phyloP scores from a whole-genome alignment of 306 rosid genomes.

The Trichosanthes cucumerina region DNA sequence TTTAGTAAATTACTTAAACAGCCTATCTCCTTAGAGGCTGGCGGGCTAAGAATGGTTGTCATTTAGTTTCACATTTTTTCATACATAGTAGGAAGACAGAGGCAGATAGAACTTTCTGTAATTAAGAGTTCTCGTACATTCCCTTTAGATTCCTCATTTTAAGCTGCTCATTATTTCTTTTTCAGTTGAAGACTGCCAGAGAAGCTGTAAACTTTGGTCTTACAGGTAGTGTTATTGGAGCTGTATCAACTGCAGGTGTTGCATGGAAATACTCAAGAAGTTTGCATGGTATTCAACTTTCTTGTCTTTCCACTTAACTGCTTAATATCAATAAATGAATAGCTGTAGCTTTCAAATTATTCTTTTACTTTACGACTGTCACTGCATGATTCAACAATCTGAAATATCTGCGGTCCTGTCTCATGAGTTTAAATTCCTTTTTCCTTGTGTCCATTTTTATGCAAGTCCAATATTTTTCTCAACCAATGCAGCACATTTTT shows the following conservation, averaged over 20 bases:
- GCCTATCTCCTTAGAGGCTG: background rate
- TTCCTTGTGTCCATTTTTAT: background rate
- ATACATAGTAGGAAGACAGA: background rate
- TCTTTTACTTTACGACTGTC: background rate
- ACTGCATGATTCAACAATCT: background rate
- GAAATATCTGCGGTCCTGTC: background rate
- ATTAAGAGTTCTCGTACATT: constrained; percentile 2
- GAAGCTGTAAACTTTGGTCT: constrained; percentile 50
- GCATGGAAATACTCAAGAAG: constrained; percentile 81
- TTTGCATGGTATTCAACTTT: constrained; percentile 46
- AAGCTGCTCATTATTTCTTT: constrained; percentile 7
- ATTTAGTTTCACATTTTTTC: background rate
- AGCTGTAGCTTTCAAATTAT: background rate
- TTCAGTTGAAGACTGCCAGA: constrained; percentile 67
- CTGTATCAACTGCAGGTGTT: constrained; percentile 54
- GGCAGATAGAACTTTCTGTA: background rate
- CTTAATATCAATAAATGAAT: background rate
- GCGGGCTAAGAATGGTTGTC: background rate
- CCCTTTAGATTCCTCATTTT: background rate
- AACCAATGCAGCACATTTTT: background rate
- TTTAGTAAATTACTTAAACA: no score
- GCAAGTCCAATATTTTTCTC: background rate
- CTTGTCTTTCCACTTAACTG: background rate
- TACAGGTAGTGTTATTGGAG: constrained; percentile 68
- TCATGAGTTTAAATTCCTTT: background rate